Base-by-base conservation (phyloP, 129 eudicot species). In the Lactuca saligna region DNA sequence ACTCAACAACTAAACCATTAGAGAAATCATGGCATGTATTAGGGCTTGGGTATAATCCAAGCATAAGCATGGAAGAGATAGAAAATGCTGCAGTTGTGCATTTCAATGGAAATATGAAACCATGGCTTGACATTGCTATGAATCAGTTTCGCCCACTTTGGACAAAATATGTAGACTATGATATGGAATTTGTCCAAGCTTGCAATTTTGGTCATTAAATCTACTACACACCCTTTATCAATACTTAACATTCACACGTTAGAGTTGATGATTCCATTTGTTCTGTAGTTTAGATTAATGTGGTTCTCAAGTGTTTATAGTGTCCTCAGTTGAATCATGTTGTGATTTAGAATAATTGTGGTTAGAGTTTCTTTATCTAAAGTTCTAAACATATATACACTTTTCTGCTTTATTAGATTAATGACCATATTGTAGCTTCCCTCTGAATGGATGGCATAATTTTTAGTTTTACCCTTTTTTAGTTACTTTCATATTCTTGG, bases 21-120 rank as follows among this genome's bases (percentile, higher is more conserved):
- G 86, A 87, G 46, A 87, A 87, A 41, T 83, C 93, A 17, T 87
- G 93, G 93, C 93, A 87, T 81, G 93, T 87, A 61, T 51, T 87
- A 69, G 93, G 93, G 56, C 89, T 87, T 59, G 93, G 93, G 6
- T 87, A 83, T 70, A 86, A 86, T 75, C 88, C 92, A 71, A 83
- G 86, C 65, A 86, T 86, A 60, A 83, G 78, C 73, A 67, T 72
- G 86, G 92, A 81, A 51, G 92, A 86, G 72, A 86, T 86, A 12
- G 34, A 55, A 14, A 83, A 86, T 71, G 92, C 91, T 67, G 85
- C 88, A 41, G 91, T 85, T 34, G 86, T 85, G 62, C 91, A 85
- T 74, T 85, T 85, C 64, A 85, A 85, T 53, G 91, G 91, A 46
- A 85, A 85, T 64, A 79, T 79, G 84, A 85, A 85, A 70, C 91